A percentile compares a stretch with the other conserved stretches of the same genome.
These are phyloP conservation scores for Psilocybe tampanensis DNA, from an alignment of 768 basidiomycete genomes.

Conservation along the genomic window DNA sequence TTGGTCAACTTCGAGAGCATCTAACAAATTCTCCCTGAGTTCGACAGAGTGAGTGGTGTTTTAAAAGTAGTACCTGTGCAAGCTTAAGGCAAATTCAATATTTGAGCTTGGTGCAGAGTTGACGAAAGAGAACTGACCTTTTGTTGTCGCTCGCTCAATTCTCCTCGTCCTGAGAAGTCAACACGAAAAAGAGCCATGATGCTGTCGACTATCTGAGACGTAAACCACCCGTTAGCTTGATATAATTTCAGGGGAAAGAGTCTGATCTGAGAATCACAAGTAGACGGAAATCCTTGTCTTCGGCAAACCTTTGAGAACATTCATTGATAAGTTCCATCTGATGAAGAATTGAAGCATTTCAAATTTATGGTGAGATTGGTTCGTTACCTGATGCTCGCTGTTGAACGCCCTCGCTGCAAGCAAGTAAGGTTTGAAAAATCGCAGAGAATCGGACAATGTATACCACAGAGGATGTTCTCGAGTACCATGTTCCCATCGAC, in stretches of 20 bases:
- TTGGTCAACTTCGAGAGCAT: constrained; percentile 93
- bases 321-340: constrained; percentile 93
- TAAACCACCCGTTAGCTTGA: constrained; percentile 12
- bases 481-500: constrained; percentile 88
- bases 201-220: constrained; percentile 82
- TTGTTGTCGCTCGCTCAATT: constrained; percentile 92
- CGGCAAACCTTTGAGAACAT: constrained; percentile 85
- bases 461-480: constrained; percentile 92
- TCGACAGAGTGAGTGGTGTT: background rate
- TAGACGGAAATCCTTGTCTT: constrained; percentile 82
- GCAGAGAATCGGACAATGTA: background rate
- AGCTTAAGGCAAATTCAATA: constrained; percentile 49
- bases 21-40: constrained; percentile 32
- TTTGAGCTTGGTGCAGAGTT: background rate
- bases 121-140: constrained; percentile 49
- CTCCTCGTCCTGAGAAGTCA: constrained; percentile 92
- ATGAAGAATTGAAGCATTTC: background rate
- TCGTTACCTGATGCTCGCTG: constrained; percentile 84
- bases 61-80: constrained; percentile 75
- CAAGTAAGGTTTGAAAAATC: background rate
- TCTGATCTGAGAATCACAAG: constrained; percentile 42
- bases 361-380: background rate
- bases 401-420: constrained; percentile 82
- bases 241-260: background rate
- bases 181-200: constrained; percentile 97